These are phyloP conservation scores for Akanthomyces lecanii DNA, from an alignment of 2,329 filamentous ascomycete genomes.

Conservation along the genomic window DNA sequence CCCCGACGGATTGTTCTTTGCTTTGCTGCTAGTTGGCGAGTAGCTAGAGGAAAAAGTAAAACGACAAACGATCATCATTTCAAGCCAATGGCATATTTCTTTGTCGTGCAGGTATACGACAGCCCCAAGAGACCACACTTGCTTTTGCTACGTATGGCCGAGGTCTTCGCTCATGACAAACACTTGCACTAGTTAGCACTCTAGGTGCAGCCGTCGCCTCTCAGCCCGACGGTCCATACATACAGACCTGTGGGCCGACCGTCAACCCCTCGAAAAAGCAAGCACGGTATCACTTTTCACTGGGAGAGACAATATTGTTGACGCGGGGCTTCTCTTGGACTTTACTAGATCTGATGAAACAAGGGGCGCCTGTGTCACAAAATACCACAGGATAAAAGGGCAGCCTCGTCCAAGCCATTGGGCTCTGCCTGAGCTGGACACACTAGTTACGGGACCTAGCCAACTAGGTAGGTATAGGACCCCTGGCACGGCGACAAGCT, in stretches of 20 bases:
- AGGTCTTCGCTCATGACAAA: not conserved
- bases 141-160: constrained; percentile 8
- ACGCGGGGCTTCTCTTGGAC: not conserved
- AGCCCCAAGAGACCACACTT: not conserved
- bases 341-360: not conserved
- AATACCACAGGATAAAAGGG: not conserved
- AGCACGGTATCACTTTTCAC: not conserved
- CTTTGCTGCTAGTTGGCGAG: not conserved
- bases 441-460: not conserved
- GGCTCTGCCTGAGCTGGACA: not conserved
- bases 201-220: not conserved
- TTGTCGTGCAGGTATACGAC: not conserved
- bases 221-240: not conserved
- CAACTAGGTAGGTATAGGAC: not conserved
- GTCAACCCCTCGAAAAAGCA: constrained; percentile 15
- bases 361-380: not conserved
- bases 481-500: not conserved
- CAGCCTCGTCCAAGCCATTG: not conserved
- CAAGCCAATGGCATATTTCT: constrained; percentile 1
- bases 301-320: not conserved
- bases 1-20: not conserved
- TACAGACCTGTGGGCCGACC: not conserved
- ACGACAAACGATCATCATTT: not conserved
- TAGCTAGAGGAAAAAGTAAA: not conserved
- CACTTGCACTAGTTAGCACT: not conserved